phyloP scores from a whole-genome alignment of 139 green algal genomes.

The Prasinococcaceae sp. region DNA sequence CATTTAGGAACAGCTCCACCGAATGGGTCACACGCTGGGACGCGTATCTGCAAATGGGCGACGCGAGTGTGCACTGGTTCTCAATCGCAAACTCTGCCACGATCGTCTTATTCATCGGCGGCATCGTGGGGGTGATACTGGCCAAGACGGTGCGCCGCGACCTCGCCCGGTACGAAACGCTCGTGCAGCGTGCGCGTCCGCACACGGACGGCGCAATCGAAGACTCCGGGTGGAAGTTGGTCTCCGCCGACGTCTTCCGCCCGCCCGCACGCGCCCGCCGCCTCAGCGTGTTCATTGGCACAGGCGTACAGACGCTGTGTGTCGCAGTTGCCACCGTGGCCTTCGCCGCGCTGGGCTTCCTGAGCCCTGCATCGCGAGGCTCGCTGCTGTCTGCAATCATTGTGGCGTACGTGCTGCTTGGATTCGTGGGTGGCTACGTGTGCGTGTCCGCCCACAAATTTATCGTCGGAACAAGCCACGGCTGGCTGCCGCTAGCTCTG shows the following conservation, averaged over 20 bases:
- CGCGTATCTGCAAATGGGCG: slow-evolving; percentile 85
- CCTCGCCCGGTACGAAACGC: slow-evolving; percentile 75
- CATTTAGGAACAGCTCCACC: slow-evolving; percentile 64
- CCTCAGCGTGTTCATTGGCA: slow-evolving; percentile 67
- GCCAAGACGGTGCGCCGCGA: slow-evolving; percentile 77
- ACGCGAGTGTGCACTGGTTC: slow-evolving; percentile 88
- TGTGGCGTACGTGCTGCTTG: slow-evolving; percentile 67
- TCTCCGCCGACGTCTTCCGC: slow-evolving; percentile 85
- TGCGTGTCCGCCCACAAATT: slow-evolving; percentile 16
- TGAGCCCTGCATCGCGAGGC: slow-evolving; percentile 76
- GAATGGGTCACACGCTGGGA: slow-evolving; percentile 86
- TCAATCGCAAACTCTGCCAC: slow-evolving; percentile 88
- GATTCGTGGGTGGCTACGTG: slow-evolving; percentile 43
- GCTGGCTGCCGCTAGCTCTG: slow-evolving; percentile 29
- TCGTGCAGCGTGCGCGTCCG: slow-evolving; percentile 61
- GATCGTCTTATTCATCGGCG: slow-evolving; percentile 76
- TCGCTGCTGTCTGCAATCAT: slow-evolving; percentile 71
- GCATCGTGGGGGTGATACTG: slow-evolving; percentile 78
- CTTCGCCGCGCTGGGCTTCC: slow-evolving; percentile 81
- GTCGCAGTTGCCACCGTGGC: slow-evolving; percentile 62
- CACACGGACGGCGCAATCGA: slow-evolving; percentile 27
- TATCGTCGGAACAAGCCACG: slow-evolving; percentile 28
- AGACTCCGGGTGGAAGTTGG: slow-evolving; percentile 92
- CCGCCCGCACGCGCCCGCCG: slow-evolving; percentile 36
- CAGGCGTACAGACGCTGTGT: slow-evolving; percentile 70